These are phyloP conservation scores for Cucumis sativus DNA, from an alignment of 306 rosid species.

Conservation along the genomic window DNA sequence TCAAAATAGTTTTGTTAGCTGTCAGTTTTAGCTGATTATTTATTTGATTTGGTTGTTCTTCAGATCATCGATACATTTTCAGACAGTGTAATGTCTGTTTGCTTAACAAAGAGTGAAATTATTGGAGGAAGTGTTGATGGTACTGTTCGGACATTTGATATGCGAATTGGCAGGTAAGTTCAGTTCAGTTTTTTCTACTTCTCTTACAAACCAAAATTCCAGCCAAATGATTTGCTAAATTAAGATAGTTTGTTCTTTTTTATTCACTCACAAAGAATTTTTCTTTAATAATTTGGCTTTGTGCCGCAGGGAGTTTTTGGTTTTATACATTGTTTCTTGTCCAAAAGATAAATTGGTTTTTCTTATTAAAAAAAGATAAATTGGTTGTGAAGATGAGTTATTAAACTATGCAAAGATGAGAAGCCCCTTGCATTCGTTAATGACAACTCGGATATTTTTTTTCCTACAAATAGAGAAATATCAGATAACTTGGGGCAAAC, in stretches of 20 bases:
- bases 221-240: neutral
- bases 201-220: neutral
- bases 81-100: constrained; percentile 86
- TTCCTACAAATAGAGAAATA: constrained; percentile 39
- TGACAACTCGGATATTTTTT: neutral
- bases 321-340: neutral
- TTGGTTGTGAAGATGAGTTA: neutral
- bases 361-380: neutral
- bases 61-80: constrained; percentile 77
- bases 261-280: neutral
- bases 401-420: neutral
- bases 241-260: neutral
- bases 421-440: neutral
- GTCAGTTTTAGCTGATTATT: neutral
- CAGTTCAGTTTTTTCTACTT: neutral
- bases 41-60: constrained; percentile 16
- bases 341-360: neutral
- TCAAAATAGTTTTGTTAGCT: neutral
- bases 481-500: constrained; percentile 77
- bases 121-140: constrained; percentile 96
- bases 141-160: constrained; percentile 79
- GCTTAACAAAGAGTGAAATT: constrained; percentile 70
- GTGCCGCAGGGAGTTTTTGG: neutral
- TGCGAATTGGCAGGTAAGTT: constrained; percentile 68
- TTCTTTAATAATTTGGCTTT: neutral